Conservation (phyloP, 2,329 filamentous ascomycete species). For the Apiospora arundinis region DNA sequence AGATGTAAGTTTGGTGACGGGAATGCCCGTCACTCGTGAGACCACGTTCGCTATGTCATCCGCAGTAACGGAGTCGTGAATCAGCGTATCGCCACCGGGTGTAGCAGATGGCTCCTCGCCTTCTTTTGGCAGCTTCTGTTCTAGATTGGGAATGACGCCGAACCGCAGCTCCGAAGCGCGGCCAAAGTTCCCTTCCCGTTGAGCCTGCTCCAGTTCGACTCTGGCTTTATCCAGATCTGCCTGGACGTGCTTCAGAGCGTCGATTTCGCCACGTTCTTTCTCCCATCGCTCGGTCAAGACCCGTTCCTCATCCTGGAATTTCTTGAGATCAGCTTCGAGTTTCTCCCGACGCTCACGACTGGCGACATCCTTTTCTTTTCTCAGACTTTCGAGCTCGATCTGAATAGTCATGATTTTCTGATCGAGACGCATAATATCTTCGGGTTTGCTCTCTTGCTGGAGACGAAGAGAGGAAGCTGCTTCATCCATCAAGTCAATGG, state of each 20-base stretch:
- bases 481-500: conserved; percentile 96
- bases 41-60: conserved; percentile 96
- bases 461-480: conserved; percentile 88
- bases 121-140: conserved; percentile 81
- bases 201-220: conserved; percentile 85
- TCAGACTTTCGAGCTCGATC: conserved; percentile 91
- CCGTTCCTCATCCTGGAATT: conserved; percentile 78
- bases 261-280: conserved; percentile 84
- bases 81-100: conserved; percentile 61
- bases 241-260: conserved; percentile 85
- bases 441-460: conserved; percentile 96
- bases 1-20: conserved; percentile 88
- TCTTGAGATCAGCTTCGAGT: conserved; percentile 77
- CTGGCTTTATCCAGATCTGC: conserved; percentile 86
- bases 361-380: conserved; percentile 91
- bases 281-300: conserved; percentile 86
- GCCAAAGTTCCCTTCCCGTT: conserved; percentile 86
- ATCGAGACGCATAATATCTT: conserved; percentile 90
- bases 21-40: conserved; percentile 89
- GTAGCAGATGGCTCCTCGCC: conserved; percentile 50
- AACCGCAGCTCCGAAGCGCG: conserved; percentile 92
- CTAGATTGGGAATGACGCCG: conserved; percentile 81
- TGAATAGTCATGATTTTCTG: conserved; percentile 97
- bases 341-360: conserved; percentile 89
- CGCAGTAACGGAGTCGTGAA: conserved; percentile 93